These are phyloP conservation scores for Senna siamea DNA, from an alignment of 306 rosid species.

Conservation along the genomic window DNA sequence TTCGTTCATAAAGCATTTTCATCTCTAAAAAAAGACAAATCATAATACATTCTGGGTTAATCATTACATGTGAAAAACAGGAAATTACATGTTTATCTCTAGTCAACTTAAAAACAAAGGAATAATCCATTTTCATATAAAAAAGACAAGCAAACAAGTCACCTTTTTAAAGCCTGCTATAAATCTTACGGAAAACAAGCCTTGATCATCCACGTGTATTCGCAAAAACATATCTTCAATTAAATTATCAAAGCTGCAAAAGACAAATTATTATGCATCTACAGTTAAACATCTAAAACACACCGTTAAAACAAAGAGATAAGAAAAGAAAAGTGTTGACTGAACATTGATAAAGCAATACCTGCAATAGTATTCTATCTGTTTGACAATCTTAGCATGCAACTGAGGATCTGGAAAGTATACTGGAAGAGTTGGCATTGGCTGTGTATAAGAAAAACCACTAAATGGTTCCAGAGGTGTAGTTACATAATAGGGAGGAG, in stretches of 20 bases:
- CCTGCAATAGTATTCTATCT: conserved; percentile 95
- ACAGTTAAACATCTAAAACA: conserved; percentile 36
- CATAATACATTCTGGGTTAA: neutral
- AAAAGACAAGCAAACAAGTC: conserved; percentile 44
- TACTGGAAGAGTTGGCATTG: conserved; percentile 51
- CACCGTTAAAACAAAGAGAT: conserved; percentile 1
- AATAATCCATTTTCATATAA: neutral
- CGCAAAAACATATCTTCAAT: conserved; percentile 79
- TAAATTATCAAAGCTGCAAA: conserved; percentile 80
- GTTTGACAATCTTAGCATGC: conserved; percentile 64
- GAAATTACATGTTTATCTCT: too few relatives aligned
- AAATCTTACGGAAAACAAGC: conserved; percentile 79
- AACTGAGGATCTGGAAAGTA: conserved; percentile 61
- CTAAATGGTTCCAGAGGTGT: conserved; percentile 56
- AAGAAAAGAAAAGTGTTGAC: neutral
- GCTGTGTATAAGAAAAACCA: conserved; percentile 59
- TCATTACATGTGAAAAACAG: conserved; percentile 1
- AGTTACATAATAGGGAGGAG: conserved; percentile 50
- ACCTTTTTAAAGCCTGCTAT: conserved; percentile 83
- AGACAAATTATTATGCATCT: conserved; percentile 31
- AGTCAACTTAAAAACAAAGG: conserved; percentile 15
- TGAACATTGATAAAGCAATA: conserved; percentile 37
- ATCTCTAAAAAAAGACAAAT: too few relatives aligned
- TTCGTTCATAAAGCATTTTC: too few relatives aligned
- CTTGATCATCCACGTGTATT: conserved; percentile 83